phyloP scores from a whole-genome alignment of 306 rosid species.

The Inga oerstediana region DNA sequence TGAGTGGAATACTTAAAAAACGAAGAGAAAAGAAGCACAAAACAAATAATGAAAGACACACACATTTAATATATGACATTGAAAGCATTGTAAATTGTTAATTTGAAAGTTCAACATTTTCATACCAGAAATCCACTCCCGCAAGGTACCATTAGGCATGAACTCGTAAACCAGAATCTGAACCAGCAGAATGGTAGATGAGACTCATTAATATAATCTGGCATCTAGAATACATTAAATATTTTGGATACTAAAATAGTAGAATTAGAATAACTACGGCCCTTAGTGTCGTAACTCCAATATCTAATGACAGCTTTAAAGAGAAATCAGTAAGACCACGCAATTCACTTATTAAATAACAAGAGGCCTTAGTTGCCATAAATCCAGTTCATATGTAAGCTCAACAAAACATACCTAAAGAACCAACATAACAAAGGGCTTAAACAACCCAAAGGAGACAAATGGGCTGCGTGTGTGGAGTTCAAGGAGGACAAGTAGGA shows the following conservation, averaged over 20 bases:
- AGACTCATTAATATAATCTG: conserved; percentile 32
- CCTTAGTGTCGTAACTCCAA: conserved; percentile 16
- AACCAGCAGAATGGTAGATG: conserved; percentile 35
- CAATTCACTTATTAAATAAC: background rate
- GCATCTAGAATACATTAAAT: conserved; percentile 9
- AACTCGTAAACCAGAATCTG: conserved; percentile 96
- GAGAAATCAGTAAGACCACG: conserved; percentile 2
- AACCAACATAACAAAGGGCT: conserved; percentile 17
- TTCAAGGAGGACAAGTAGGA: conserved; percentile 8
- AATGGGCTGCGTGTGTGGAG: background rate
- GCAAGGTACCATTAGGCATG: conserved; percentile 85
- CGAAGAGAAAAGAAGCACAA: conserved; percentile 15
- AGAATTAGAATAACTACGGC: background rate
- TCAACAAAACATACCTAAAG: conserved; percentile 13
- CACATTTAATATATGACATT: background rate
- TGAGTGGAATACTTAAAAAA: background rate
- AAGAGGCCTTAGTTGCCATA: background rate
- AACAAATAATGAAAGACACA: conserved; percentile 12
- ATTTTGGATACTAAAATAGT: conserved; percentile 2
- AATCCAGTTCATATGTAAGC: background rate
- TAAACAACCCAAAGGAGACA: conserved; percentile 11
- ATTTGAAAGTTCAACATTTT: conserved; percentile 7
- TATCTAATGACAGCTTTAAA: conserved; percentile 17
- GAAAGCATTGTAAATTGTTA: background rate
- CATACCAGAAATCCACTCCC: conserved; percentile 86